phyloP scores from a whole-genome alignment of 495 filamentous ascomycete genomes.

The Cetradonia linearis region DNA sequence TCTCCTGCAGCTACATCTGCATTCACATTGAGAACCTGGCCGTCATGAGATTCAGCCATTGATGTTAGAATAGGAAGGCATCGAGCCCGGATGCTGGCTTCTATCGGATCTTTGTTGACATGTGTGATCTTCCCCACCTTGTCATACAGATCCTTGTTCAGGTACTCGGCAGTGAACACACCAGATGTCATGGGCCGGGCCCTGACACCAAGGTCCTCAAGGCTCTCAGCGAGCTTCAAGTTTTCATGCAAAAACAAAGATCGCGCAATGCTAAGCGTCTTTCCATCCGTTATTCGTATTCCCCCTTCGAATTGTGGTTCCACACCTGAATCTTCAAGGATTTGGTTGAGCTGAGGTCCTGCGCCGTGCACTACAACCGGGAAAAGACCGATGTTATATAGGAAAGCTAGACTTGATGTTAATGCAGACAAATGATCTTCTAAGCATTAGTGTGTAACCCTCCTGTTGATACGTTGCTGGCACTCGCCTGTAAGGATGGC shows the following conservation, averaged over 20 bases:
- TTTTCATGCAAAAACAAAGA: conserved; percentile 95
- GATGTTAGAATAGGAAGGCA: conserved; percentile 92
- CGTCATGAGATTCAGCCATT: conserved; percentile 89
- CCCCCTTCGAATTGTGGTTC: conserved; percentile 96
- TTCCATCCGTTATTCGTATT: conserved; percentile 90
- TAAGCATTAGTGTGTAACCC: background rate
- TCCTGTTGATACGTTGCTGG: background rate
- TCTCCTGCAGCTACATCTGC: conserved; percentile 95
- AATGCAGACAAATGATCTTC: conserved; percentile 77
- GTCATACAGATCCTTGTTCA: conserved; percentile 90
- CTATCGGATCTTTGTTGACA: conserved; percentile 84
- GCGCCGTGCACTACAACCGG: conserved; percentile 96
- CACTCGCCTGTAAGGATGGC: conserved; percentile 65
- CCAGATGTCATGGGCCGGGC: conserved; percentile 87
- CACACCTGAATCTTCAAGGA: conserved; percentile 83
- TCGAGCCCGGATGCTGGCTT: conserved; percentile 82
- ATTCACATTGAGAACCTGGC: conserved; percentile 95
- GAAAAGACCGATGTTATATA: conserved; percentile 91
- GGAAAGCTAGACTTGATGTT: conserved; percentile 77
- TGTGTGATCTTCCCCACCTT: conserved; percentile 91
- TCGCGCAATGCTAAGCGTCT: conserved; percentile 82
- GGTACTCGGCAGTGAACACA: conserved; percentile 89
- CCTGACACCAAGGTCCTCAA: conserved; percentile 84
- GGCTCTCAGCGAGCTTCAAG: conserved; percentile 81
- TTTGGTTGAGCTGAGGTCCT: conserved; percentile 89